Percentiles rank a stretch among this genome's conserved stretches.
Evolutionary conservation across 257 asterid species (phyloP).

Genomic region (Solanum paucissectum): DNA sequence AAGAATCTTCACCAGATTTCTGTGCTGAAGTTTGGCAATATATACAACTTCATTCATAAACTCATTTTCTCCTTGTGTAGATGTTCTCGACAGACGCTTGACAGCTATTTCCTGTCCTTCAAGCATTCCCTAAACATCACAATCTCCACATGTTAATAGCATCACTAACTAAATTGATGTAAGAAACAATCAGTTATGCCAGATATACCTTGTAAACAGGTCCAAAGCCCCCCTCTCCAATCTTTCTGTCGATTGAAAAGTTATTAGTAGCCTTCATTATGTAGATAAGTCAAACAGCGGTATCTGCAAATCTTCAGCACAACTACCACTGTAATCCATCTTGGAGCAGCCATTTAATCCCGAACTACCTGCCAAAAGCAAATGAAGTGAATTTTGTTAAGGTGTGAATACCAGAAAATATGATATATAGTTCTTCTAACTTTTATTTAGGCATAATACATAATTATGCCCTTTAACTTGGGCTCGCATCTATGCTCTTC

Average conservation of each 20-base stretch:
- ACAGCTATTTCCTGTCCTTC: constrained; percentile 43
- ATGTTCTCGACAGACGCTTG: constrained; percentile 31
- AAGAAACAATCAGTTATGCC: neutral
- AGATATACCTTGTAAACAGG: constrained; percentile 45
- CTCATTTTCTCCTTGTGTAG: constrained; percentile 43
- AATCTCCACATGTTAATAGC: neutral
- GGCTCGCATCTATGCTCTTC: too few relatives aligned
- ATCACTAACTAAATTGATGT: neutral
- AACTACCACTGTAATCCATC: neutral
- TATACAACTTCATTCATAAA: constrained; percentile 37
- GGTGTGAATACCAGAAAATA: too few relatives aligned
- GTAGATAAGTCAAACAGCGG: constrained; percentile 23
- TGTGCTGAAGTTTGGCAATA: constrained; percentile 41
- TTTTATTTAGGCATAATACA: too few relatives aligned
- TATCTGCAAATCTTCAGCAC: constrained; percentile 16
- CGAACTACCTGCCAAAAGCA: neutral
- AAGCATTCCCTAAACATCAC: constrained; percentile 23
- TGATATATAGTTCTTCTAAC: neutral
- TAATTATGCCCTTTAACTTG: too few relatives aligned
- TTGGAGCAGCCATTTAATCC: neutral
- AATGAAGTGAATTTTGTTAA: neutral
- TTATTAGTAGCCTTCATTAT: constrained; percentile 24
- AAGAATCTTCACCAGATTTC: constrained; percentile 43
- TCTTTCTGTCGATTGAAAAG: constrained; percentile 26
- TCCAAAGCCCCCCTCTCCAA: constrained; percentile 59